Base-by-base conservation (phyloP, 2,329 filamentous ascomycete genomes). In the Hymenoscyphus scutula region DNA sequence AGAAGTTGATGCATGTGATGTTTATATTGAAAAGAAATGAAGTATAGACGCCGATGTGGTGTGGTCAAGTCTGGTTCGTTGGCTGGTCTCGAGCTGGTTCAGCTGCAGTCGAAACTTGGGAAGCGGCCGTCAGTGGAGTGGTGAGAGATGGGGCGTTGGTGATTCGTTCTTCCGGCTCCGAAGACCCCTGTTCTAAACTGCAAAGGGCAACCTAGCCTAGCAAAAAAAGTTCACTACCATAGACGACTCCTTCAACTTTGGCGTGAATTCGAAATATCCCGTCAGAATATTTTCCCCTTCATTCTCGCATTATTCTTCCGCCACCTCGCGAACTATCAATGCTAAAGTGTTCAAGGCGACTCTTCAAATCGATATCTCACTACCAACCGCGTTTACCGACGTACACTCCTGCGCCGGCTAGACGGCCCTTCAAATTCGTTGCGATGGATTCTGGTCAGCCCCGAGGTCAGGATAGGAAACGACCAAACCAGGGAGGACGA, bases 401-500 rank as follows among this genome's bases (percentile, higher is more conserved):
- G 13, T 34, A 19, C 10, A 48, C 15, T 23, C 19, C n/a, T 30
- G n/a, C 55, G 32, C 45, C 57, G 30, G 45, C 45, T 53, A 19
- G 32, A 27, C 64, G 56, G 25, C 30, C 38, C 34, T 61, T 59
- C 59, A 61, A 60, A 23, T 63, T 61, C 32, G 15, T 59, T 53
- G 45, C 59, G 11, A 65, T 67, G 65, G 59, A 58, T 53, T 56
- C 56, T 37, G 51, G 13, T n/a, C 62, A 58, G 29, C 51, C 57
- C 10, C 27, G 29, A 53, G 38, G 51, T 25, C 57, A 63, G 34
- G 58, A 58, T 17, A 72, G 70, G 56, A 74, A 73, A 64, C 69
- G 70, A 53, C 65, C 64, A 66, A 65, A 62, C 30, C 71, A 73
- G 64, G 71, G 69, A n/a, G 72, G 72, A 48, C 64, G 71, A 60